Percentiles rank a stretch among this genome's conserved stretches.
Evolutionary conservation across 495 filamentous ascomycete genomes (phyloP).

Genomic region (Penicillium longicatenatum): DNA sequence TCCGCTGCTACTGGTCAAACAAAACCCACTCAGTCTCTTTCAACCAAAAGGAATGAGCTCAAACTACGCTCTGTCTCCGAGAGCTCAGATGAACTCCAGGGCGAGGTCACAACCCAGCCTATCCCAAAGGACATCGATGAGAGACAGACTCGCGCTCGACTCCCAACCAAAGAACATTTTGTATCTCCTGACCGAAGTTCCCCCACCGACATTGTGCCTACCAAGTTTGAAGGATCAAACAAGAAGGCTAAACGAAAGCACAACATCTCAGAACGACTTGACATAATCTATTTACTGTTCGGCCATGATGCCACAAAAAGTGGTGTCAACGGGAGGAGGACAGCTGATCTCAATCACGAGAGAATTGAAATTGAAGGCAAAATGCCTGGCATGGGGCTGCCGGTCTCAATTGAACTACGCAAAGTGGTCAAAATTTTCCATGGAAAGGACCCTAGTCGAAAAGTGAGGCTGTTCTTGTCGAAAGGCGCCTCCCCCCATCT

Average conservation of each 20-base stretch:
- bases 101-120: slow-evolving; percentile 35
- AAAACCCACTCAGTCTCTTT: not conserved
- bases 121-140: slow-evolving; percentile 16
- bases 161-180: not conserved
- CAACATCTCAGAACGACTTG: slow-evolving; percentile 9
- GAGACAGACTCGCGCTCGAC: slow-evolving; percentile 5
- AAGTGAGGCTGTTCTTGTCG: slow-evolving; percentile 38
- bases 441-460: slow-evolving; percentile 31
- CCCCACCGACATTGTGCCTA: slow-evolving; percentile 37
- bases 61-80: slow-evolving; percentile 23
- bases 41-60: slow-evolving; percentile 6
- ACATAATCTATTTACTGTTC: slow-evolving; percentile 23
- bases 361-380: slow-evolving; percentile 14
- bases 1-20: slow-evolving; percentile 14
- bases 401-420: slow-evolving; percentile 17
- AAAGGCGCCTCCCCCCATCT: slow-evolving; percentile 18
- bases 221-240: slow-evolving; percentile 25
- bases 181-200: slow-evolving; percentile 21
- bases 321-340: slow-evolving; percentile 3
- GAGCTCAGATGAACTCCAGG: slow-evolving; percentile 50
- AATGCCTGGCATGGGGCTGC: not conserved
- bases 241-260: slow-evolving; percentile 20
- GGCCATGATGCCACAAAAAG: slow-evolving; percentile 17
- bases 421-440: slow-evolving; percentile 22
- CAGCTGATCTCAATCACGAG: slow-evolving; percentile 15